Percentiles rank a stretch among this genome's conserved stretches.
phyloP scores from a whole-genome alignment of 495 filamentous ascomycete species.

The Aspergillus steynii region DNA sequence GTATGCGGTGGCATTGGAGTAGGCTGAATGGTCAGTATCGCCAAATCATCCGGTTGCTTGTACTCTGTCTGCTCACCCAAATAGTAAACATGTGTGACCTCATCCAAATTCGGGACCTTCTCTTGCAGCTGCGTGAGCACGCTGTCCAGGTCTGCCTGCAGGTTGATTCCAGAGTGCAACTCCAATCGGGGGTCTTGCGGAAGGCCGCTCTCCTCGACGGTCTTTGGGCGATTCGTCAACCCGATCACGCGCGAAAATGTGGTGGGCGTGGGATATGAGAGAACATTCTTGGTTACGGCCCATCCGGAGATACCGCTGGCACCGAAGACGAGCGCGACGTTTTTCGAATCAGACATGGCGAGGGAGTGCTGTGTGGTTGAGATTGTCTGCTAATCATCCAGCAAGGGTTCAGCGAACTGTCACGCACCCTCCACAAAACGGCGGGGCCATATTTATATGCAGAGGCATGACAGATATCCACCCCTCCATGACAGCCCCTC shows the following conservation, averaged over 20 bases:
- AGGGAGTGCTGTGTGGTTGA: not conserved
- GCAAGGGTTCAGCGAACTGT: not conserved
- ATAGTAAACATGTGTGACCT: not conserved
- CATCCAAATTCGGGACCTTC: not conserved
- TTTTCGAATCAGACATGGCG: not conserved
- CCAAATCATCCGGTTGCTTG: not conserved
- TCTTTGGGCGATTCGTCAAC: conserved; percentile 2
- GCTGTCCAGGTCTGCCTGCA: not conserved
- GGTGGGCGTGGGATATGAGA: not conserved
- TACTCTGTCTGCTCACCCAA: not conserved
- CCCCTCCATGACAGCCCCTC: not conserved
- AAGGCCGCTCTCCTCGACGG: not conserved
- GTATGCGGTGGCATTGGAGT: conserved; percentile 1
- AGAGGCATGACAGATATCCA: not conserved
- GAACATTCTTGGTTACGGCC: not conserved
- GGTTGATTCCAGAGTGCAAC: conserved; percentile 1
- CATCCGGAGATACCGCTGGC: conserved; percentile 4
- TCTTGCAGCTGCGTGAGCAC: not conserved
- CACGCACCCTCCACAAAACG: not conserved
- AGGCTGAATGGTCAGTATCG: not conserved
- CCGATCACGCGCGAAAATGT: conserved; percentile 3
- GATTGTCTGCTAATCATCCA: not conserved
- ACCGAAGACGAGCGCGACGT: conserved; percentile 4
- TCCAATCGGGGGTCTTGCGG: not conserved
- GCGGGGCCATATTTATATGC: not conserved